These are phyloP conservation scores for Botrytis cinerea DNA, from an alignment of 2,329 filamentous ascomycete species.

Conservation along the genomic window DNA sequence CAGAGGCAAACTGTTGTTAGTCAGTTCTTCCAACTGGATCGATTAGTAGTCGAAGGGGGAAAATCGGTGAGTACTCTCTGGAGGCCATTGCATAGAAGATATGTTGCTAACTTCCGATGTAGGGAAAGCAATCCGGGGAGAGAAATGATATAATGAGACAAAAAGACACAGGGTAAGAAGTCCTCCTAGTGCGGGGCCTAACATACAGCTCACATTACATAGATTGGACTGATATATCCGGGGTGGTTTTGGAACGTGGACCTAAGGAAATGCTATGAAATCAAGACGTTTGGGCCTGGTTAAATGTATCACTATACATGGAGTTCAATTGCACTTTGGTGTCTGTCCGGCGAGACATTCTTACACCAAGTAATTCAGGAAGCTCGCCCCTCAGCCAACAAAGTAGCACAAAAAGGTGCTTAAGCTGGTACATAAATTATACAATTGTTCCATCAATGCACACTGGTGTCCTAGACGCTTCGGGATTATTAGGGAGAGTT, in stretches of 20 bases:
- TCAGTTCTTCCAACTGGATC: conserved; percentile 90
- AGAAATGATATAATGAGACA: conserved; percentile 69
- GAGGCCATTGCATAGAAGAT: neutral
- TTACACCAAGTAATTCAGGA: conserved; percentile 17
- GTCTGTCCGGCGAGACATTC: conserved; percentile 18
- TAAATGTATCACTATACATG: conserved; percentile 14
- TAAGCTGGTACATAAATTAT: conserved; percentile 1
- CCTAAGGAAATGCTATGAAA: neutral
- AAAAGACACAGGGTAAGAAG: conserved; percentile 73
- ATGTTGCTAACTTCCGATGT: conserved; percentile 26
- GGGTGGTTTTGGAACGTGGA: neutral
- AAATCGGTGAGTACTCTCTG: conserved; percentile 61
- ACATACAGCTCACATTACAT: conserved; percentile 3
- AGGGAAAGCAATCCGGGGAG: conserved; percentile 72
- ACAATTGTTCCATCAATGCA: conserved; percentile 6
- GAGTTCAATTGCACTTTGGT: conserved; percentile 16
- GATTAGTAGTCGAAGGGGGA: conserved; percentile 87
- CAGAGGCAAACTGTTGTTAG: conserved; percentile 95
- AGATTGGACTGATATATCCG: conserved; percentile 20
- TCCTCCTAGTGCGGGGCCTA: too few relatives aligned
- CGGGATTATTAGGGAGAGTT: neutral
- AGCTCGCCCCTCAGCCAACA: conserved; percentile 10
- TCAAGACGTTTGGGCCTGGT: conserved; percentile 14
- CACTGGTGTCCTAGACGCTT: neutral
- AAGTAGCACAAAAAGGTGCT: neutral